A percentile compares a stretch with the other conserved stretches of the same genome.
Evolutionary conservation across 768 basidiomycete genomes (phyloP).

Genomic region (Hydnomerulius pinastri): DNA sequence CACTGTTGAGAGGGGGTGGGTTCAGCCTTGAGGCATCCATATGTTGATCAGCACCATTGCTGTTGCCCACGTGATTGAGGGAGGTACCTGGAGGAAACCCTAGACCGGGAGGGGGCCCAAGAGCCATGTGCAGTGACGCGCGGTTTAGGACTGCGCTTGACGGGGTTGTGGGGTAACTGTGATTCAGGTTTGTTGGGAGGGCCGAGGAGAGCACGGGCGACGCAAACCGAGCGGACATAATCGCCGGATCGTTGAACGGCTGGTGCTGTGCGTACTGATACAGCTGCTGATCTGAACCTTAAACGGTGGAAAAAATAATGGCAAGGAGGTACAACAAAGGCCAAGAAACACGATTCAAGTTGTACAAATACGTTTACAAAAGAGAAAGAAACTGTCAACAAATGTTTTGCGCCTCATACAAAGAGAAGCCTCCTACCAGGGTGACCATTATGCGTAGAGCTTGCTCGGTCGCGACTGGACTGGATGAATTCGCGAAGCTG

Average conservation of each 20-base stretch:
- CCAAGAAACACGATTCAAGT: slow-evolving; percentile 24
- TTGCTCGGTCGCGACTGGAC: slow-evolving; percentile 62
- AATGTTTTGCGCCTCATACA: slow-evolving; percentile 34
- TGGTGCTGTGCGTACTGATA: slow-evolving; percentile 39
- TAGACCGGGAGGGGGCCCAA: slow-evolving; percentile 73
- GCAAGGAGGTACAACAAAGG: slow-evolving; percentile 4
- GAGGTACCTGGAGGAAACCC: slow-evolving; percentile 40
- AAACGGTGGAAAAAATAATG: slow-evolving; percentile 19
- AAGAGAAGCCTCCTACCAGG: slow-evolving; percentile 53
- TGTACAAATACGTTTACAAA: slow-evolving; percentile 28
- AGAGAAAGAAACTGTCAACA: slow-evolving; percentile 35
- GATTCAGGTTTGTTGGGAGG: slow-evolving; percentile 9
- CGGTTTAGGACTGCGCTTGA: slow-evolving; percentile 17
- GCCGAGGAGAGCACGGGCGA: slow-evolving; percentile 35
- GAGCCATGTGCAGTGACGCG: slow-evolving; percentile 28
- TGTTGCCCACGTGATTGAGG: slow-evolving; percentile 22
- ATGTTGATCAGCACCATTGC: slow-evolving; percentile 18
- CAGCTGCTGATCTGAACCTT: slow-evolving; percentile 38
- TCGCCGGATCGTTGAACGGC: slow-evolving; percentile 74
- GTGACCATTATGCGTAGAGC: slow-evolving; percentile 32
- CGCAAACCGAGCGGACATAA: slow-evolving; percentile 74
- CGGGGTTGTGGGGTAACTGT: slow-evolving; percentile 11
- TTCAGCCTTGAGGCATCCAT: slow-evolving; percentile 29
- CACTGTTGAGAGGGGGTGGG: slow-evolving; percentile 50
- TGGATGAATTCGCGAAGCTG: slow-evolving; percentile 78